These are phyloP conservation scores for Prunus yedoensis DNA, from an alignment of 331 rosid genomes.

Conservation along the genomic window DNA sequence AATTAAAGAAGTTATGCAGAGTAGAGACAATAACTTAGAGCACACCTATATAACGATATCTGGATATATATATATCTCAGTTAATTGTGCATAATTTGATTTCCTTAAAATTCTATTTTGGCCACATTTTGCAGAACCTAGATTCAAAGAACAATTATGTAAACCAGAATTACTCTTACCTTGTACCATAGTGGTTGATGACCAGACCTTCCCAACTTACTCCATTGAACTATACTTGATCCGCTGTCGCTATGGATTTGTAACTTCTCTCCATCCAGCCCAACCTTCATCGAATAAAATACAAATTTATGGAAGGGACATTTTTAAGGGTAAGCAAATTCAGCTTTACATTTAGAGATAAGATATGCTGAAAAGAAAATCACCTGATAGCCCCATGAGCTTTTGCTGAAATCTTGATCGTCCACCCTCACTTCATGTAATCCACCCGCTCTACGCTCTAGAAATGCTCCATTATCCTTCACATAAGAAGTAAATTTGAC, in stretches of 20 bases:
- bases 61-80: background rate
- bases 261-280: conserved; percentile 63
- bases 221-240: conserved; percentile 60
- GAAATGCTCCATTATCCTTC: conserved; percentile 80
- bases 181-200: conserved; percentile 72
- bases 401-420: conserved; percentile 42
- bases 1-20: conserved; percentile 5
- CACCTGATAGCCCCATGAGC: conserved; percentile 82
- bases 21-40: background rate
- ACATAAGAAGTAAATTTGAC: conserved; percentile 22
- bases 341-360: conserved; percentile 2
- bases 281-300: conserved; percentile 45
- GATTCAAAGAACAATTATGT: background rate
- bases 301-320: background rate
- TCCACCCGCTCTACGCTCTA: conserved; percentile 67
- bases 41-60: background rate
- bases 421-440: conserved; percentile 44
- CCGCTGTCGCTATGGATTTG: conserved; percentile 49
- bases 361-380: background rate
- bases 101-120: too few relatives aligned
- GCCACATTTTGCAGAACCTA: too few relatives aligned
- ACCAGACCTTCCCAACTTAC: conserved; percentile 34
- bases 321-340: background rate
- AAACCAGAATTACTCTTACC: conserved; percentile 37
- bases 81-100: background rate